phyloP scores from a whole-genome alignment of 208 protist species.

The Wallacemonas sp. region DNA sequence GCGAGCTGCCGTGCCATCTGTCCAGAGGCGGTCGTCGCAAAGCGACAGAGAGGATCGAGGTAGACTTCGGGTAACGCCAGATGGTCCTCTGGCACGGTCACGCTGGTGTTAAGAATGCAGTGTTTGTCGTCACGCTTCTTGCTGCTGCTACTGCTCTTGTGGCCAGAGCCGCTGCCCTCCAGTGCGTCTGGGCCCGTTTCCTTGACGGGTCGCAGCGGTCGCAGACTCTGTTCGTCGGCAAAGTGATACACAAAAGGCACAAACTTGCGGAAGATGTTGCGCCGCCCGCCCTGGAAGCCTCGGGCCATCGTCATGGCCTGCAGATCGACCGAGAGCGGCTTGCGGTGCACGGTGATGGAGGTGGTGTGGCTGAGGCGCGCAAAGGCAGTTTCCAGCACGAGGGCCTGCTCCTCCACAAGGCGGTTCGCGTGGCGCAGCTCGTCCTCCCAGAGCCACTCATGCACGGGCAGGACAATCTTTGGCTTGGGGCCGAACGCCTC shows the following conservation, averaged over 20 bases:
- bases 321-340: slow-evolving; percentile 62
- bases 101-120: slow-evolving; percentile 41
- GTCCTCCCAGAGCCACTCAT: slow-evolving; percentile 90
- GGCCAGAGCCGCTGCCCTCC: slow-evolving; percentile 19
- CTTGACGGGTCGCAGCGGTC: slow-evolving; percentile 53
- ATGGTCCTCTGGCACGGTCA: slow-evolving; percentile 38
- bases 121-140: slow-evolving; percentile 9
- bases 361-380: slow-evolving; percentile 32
- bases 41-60: slow-evolving; percentile 64
- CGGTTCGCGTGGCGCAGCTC: slow-evolving; percentile 77
- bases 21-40: slow-evolving; percentile 58
- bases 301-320: slow-evolving; percentile 70
- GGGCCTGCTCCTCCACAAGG: slow-evolving; percentile 73
- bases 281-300: slow-evolving; percentile 28
- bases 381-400: slow-evolving; percentile 61
- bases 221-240: slow-evolving; percentile 58
- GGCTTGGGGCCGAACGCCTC: slow-evolving; percentile 77
- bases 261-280: slow-evolving; percentile 76
- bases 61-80: slow-evolving; percentile 71
- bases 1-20: slow-evolving; percentile 85
- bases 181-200: slow-evolving; percentile 43
- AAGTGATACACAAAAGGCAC: slow-evolving; percentile 87
- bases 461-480: slow-evolving; percentile 78
- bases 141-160: slow-evolving; percentile 18
- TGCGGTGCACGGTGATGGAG: slow-evolving; percentile 43